Base-by-base conservation (phyloP, 352 stramenopile genomes). In the Pythium brassicae region DNA sequence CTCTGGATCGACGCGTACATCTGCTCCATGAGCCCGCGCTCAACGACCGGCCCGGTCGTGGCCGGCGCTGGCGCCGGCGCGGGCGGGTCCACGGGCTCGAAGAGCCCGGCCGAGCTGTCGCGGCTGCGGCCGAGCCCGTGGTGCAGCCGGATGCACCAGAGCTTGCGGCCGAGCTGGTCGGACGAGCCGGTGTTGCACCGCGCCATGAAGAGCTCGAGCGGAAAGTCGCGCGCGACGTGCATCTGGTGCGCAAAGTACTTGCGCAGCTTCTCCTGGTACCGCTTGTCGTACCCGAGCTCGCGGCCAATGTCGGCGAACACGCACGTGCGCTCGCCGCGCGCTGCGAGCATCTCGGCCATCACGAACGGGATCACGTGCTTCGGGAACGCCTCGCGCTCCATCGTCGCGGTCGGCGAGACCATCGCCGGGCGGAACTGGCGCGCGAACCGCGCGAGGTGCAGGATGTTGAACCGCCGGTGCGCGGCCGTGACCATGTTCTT, bases 301-400 rank as follows among this genome's bases (percentile, higher is more conserved):
- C 82, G 81, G 1, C 80, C 84, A 53, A 94, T 87, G 39, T 94
- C 82, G n/a, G 84, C 80, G 64, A 94, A 88, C 29, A 94, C 82
- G 52, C 80, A 90, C 23, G 78, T 89, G 22, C 65, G 61, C 55
- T 90, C 76, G 26, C 78, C 76, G 50, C 82, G 80, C 29, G 72
- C 63, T n/a, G 65, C 64, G 43, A 94, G 65, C 56, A 91, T 83
- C 14, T 72, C 66, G 1, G 81, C 78, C 39, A 94, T 91, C 27
- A 77, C 66, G 34, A 82, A 57, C 27, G 74, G 67, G 10, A 92
- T 34, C 26, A 76, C 53, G 29, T 86, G 65, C 66, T 89, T 92
- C 2, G 79, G 83, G 44, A 89, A 85, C 3, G 53, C 57, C 37
- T 88, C 68, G 22, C 71, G 63, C 44, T 86, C 69, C 32, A 90